Conservation (phyloP, 2,329 filamentous ascomycete species). For the Aspergillus neoniger region DNA sequence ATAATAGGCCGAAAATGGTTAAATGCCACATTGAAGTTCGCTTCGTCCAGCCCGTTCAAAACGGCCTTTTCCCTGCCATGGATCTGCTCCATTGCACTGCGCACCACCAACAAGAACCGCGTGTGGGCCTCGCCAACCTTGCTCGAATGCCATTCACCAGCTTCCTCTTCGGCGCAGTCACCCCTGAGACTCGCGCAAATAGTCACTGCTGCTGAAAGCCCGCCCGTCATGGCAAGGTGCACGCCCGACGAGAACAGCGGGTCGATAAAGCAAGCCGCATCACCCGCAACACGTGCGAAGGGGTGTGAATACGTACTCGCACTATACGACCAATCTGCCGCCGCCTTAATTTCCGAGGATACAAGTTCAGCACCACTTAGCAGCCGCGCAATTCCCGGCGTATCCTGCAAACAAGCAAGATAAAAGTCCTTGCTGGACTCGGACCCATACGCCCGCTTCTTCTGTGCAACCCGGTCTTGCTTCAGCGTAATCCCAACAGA, state of each 20-base stretch:
- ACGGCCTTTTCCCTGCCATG: conserved; percentile 5
- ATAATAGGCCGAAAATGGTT: background rate
- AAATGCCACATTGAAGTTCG: background rate
- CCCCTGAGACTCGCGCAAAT: conserved; percentile 28
- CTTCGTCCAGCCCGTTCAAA: conserved; percentile 4
- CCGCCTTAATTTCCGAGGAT: background rate
- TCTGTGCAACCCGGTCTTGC: background rate
- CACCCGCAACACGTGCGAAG: background rate
- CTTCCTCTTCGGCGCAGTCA: conserved; percentile 41
- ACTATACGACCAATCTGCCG: background rate
- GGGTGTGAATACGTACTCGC: background rate
- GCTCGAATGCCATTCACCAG: conserved; percentile 45
- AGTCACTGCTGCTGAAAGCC: conserved; percentile 49
- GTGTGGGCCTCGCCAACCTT: conserved; percentile 51
- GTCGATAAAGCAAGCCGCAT: background rate
- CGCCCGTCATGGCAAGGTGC: conserved; percentile 48
- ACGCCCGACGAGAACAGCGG: conserved; percentile 35
- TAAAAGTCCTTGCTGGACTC: background rate
- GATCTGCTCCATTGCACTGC: conserved; percentile 16
- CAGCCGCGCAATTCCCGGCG: background rate
- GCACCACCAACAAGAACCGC: conserved; percentile 48
- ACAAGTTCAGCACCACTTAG: background rate
- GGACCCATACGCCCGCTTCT: background rate
- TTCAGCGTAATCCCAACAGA: conserved; percentile 11
- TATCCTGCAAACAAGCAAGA: background rate